Percentiles rank a stretch among this genome's conserved stretches.
phyloP scores from a whole-genome alignment of 768 basidiomycete genomes.

The Sistotremastrum niveocremeum region DNA sequence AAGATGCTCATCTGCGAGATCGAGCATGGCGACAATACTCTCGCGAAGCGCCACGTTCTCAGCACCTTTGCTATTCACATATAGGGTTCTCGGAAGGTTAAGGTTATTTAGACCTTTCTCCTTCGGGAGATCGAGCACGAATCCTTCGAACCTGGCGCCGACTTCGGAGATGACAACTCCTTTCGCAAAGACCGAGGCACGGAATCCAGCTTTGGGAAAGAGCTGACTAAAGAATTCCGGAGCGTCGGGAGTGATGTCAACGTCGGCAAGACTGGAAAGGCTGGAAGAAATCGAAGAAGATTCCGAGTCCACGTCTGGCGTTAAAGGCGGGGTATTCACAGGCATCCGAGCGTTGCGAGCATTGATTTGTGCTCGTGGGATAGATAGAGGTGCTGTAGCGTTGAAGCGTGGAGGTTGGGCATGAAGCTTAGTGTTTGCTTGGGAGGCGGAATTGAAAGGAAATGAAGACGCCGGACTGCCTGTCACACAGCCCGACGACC shows the following conservation, averaged over 20 bases:
- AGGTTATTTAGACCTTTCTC: neutral
- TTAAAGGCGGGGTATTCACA: slow-evolving; percentile 4
- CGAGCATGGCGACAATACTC: slow-evolving; percentile 78
- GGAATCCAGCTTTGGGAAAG: slow-evolving; percentile 61
- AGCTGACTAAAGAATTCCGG: slow-evolving; percentile 68
- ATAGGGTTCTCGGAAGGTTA: slow-evolving; percentile 59
- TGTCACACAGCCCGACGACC: slow-evolving; percentile 95
- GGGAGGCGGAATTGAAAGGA: slow-evolving; percentile 19
- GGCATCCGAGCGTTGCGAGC: slow-evolving; percentile 11
- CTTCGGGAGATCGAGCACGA: slow-evolving; percentile 56
- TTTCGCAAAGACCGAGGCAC: slow-evolving; percentile 57
- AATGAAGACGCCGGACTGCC: slow-evolving; percentile 61
- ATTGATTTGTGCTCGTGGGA: slow-evolving; percentile 17
- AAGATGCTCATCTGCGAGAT: slow-evolving; percentile 76
- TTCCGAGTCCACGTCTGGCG: slow-evolving; percentile 4
- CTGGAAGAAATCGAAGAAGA: slow-evolving; percentile 9
- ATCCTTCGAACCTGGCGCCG: slow-evolving; percentile 59
- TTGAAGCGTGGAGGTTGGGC: slow-evolving; percentile 18
- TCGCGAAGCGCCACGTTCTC: slow-evolving; percentile 68
- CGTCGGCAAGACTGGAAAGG: neutral
- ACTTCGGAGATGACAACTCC: slow-evolving; percentile 61
- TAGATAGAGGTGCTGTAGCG: slow-evolving; percentile 17
- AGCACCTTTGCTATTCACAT: slow-evolving; percentile 75
- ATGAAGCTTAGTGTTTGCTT: slow-evolving; percentile 21
- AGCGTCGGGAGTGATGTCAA: slow-evolving; percentile 19